Evolutionary conservation across 2,329 filamentous ascomycete species (phyloP).

Genomic region (Claviceps quebecensis): DNA sequence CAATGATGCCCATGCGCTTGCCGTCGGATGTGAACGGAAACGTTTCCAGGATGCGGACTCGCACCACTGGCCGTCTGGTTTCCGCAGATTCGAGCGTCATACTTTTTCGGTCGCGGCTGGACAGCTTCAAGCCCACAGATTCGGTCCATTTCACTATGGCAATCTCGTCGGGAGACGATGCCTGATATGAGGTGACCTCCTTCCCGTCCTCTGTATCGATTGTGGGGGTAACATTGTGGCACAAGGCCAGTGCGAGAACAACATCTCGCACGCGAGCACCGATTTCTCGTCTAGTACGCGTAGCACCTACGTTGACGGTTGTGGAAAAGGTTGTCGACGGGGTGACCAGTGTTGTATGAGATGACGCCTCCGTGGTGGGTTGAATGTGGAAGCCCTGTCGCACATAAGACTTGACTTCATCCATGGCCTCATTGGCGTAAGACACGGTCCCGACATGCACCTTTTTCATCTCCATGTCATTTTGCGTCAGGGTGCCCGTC

Average conservation of each 20-base stretch:
- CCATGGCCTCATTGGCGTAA: constrained; percentile 97
- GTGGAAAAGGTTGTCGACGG: constrained; percentile 58
- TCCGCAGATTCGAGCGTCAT: constrained; percentile 72
- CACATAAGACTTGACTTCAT: constrained; percentile 80
- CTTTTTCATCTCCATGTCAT: constrained; percentile 98
- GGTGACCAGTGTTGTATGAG: constrained; percentile 48
- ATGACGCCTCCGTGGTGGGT: constrained; percentile 28
- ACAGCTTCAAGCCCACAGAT: constrained; percentile 71
- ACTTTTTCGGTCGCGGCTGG: constrained; percentile 72
- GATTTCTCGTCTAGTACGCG: constrained; percentile 82
- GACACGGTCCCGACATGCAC: constrained; percentile 97
- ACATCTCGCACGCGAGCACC: constrained; percentile 86
- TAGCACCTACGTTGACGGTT: constrained; percentile 49
- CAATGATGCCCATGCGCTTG: constrained; percentile 95
- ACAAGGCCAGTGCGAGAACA: constrained; percentile 79
- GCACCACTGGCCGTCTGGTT: constrained; percentile 60
- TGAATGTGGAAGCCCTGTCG: constrained; percentile 62
- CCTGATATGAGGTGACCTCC: constrained; percentile 75
- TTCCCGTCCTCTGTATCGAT: constrained; percentile 66
- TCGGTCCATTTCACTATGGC: constrained; percentile 96
- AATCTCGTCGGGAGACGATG: constrained; percentile 94
- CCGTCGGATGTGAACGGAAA: constrained; percentile 97
- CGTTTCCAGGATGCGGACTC: constrained; percentile 78
- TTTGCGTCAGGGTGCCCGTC: constrained; percentile 94
- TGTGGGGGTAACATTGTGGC: constrained; percentile 89